Evolutionary conservation across 331 rosid genomes (phyloP).

Genomic region (Cydonia oblonga): DNA sequence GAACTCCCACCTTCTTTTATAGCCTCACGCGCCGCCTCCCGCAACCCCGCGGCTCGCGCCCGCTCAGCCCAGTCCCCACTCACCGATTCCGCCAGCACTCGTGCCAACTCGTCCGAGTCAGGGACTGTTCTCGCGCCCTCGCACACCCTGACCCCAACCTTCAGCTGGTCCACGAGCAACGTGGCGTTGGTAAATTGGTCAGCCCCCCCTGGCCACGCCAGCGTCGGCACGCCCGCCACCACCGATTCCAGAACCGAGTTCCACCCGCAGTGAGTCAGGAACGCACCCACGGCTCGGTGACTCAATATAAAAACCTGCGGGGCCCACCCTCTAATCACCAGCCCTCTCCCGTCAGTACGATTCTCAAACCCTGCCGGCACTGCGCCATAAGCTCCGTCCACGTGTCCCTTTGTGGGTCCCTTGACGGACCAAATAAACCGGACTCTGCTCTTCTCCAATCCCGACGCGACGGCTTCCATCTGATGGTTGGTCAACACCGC

Average conservation of each 20-base stretch:
- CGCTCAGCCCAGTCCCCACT: neutral
- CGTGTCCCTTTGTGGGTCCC: conserved; percentile 1
- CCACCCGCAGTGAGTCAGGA: conserved; percentile 59
- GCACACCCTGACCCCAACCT: conserved; percentile 25
- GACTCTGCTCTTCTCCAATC: conserved; percentile 30
- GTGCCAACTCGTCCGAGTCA: conserved; percentile 13
- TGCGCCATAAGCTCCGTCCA: neutral
- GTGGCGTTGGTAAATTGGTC: conserved; percentile 35
- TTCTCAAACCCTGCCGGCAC: conserved; percentile 8
- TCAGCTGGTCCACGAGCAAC: conserved; percentile 34
- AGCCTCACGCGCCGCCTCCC: conserved; percentile 16
- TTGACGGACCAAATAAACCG: conserved; percentile 29
- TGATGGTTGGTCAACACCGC: conserved; percentile 8
- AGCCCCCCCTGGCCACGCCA: conserved; percentile 44
- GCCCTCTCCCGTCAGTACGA: conserved; percentile 18
- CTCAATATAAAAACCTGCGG: conserved; percentile 38
- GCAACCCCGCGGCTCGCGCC: neutral
- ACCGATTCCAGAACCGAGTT: conserved; percentile 44
- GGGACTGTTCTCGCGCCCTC: conserved; percentile 20
- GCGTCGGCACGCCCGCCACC: conserved; percentile 22
- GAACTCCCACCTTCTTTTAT: conserved; percentile 32
- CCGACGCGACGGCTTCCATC: conserved; percentile 9
- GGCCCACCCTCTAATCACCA: conserved; percentile 46
- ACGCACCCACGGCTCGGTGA: conserved; percentile 37
- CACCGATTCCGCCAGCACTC: conserved; percentile 15